phyloP scores from a whole-genome alignment of 768 basidiomycete genomes.

The Panaeolus papilionaceus region DNA sequence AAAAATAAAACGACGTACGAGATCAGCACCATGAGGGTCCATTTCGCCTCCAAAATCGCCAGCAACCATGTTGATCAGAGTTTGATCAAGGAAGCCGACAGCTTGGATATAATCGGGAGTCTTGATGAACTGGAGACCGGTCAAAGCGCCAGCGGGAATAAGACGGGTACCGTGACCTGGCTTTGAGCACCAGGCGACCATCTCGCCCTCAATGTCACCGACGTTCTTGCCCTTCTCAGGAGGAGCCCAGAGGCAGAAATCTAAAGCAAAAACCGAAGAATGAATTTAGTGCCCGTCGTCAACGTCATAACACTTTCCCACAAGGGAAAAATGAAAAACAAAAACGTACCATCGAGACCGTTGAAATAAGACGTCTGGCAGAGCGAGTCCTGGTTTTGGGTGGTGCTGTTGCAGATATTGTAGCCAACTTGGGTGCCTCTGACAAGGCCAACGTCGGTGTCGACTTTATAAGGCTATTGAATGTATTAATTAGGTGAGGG shows the following conservation, averaged over 20 bases:
- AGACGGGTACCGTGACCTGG: conserved; percentile 72
- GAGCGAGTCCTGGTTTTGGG: conserved; percentile 59
- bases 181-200: conserved; percentile 83
- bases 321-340: not conserved
- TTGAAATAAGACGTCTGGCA: conserved; percentile 71
- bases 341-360: conserved; percentile 40
- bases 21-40: conserved; percentile 77
- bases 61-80: conserved; percentile 52
- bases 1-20: conserved; percentile 29
- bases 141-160: conserved; percentile 70
- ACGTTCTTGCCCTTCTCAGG: conserved; percentile 57
- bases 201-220: conserved; percentile 70
- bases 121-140: conserved; percentile 67
- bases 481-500: not conserved
- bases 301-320: not conserved
- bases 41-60: conserved; percentile 79
- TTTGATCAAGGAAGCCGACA: conserved; percentile 70
- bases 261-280: conserved; percentile 30
- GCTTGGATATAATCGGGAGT: conserved; percentile 67
- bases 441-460: conserved; percentile 40
- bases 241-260: conserved; percentile 76
- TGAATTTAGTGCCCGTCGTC: not conserved
- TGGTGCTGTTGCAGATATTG: conserved; percentile 75
- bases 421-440: conserved; percentile 62
- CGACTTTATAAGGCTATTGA: conserved; percentile 44